These are phyloP conservation scores for Paracorniculantispora psalliotae DNA, from an alignment of 2,329 filamentous ascomycete genomes.

Conservation along the genomic window DNA sequence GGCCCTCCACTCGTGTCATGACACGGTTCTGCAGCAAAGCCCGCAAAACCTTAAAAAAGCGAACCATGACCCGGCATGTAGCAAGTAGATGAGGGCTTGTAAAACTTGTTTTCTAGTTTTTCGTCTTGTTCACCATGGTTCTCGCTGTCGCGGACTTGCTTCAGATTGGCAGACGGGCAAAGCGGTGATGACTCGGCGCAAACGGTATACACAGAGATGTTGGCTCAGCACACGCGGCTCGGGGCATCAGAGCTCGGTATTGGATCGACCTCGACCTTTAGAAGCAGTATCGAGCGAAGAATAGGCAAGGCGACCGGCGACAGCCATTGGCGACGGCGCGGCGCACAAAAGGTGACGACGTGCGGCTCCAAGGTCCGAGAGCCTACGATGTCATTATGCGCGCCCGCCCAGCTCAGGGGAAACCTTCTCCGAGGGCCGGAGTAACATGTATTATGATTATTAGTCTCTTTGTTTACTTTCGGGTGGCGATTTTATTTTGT, in stretches of 20 bases:
- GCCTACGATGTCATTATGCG: neutral
- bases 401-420: neutral
- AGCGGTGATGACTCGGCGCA: too few relatives aligned
- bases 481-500: neutral
- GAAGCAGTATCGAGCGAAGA: too few relatives aligned
- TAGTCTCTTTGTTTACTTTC: neutral
- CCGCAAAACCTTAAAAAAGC: neutral
- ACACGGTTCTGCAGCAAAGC: neutral
- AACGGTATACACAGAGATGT: too few relatives aligned
- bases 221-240: too few relatives aligned
- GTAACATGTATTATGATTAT: too few relatives aligned
- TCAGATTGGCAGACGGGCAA: too few relatives aligned
- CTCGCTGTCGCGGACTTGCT: too few relatives aligned
- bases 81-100: neutral
- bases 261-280: too few relatives aligned
- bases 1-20: neutral
- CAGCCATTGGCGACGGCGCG: neutral
- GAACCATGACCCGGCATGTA: neutral
- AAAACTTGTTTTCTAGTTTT: too few relatives aligned
- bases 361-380: neutral
- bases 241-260: too few relatives aligned
- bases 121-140: too few relatives aligned
- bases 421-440: too few relatives aligned
- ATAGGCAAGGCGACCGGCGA: neutral
- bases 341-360: neutral